Evolutionary conservation across 495 filamentous ascomycete genomes (phyloP).

Genomic region (Schizothecium vesticola): DNA sequence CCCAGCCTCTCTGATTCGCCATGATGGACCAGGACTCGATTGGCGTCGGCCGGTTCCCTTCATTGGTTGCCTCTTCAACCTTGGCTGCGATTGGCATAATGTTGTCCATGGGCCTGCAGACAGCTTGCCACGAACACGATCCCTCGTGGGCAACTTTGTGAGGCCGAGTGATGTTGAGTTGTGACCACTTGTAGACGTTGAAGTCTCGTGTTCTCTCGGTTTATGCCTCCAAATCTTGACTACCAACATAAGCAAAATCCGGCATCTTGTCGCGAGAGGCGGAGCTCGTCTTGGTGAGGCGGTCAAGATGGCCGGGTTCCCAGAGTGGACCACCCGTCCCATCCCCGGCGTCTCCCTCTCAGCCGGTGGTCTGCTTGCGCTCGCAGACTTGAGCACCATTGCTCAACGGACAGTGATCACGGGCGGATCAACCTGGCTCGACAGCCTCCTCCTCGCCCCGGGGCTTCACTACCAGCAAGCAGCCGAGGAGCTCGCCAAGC

Average conservation of each 20-base stretch:
- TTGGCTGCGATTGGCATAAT: neutral
- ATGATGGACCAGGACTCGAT: neutral
- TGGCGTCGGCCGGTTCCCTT: neutral
- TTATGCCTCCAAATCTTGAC: neutral
- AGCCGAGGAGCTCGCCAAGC: slow-evolving; percentile 40
- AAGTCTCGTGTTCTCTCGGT: neutral
- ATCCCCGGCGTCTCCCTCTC: slow-evolving; percentile 39
- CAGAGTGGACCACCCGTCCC: slow-evolving; percentile 11
- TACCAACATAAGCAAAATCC: neutral
- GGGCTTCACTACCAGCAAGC: slow-evolving; percentile 57
- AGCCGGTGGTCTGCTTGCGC: slow-evolving; percentile 47
- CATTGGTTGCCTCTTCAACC: neutral
- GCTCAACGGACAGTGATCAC: slow-evolving; percentile 50
- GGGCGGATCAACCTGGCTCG: slow-evolving; percentile 47
- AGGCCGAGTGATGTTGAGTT: neutral
- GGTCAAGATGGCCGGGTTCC: slow-evolving; percentile 11
- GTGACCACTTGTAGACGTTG: neutral
- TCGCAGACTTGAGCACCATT: slow-evolving; percentile 53
- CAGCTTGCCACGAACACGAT: neutral
- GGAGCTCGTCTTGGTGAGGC: neutral
- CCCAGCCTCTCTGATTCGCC: neutral
- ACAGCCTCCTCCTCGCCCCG: slow-evolving; percentile 52
- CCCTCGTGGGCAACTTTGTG: neutral
- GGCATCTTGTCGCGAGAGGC: neutral
- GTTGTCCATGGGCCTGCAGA: neutral